Evolutionary conservation across 768 basidiomycete genomes (phyloP), one percentile per base, ranked within the genome.

Genomic region (Rhizopogon vulgaris): DNA sequence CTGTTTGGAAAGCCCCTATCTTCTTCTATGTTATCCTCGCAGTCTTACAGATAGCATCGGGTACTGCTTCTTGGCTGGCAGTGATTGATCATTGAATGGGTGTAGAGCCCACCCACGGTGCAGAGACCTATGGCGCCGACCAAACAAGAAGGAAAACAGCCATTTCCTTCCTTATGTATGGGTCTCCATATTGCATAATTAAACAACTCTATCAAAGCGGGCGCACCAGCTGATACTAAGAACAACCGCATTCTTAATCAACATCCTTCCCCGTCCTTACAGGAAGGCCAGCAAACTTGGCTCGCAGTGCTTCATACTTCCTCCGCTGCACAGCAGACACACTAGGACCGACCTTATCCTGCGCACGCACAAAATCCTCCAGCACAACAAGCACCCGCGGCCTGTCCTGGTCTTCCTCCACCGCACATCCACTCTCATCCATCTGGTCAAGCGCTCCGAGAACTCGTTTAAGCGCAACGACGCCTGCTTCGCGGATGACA

Each of bases 401-500:
- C 12, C 41, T 53, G 1, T 38, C 56, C 11, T 52, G 63, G 10
- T 56, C 62, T 11, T 64, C 71, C 2, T 51, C 57, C 3, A 17
- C 41, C 18, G 17, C 38, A 9, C 10, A 32, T 3, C 38, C 22
- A 17, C 15, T 57, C 60, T 56, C 56, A 2, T 82, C 82, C 70
- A 87, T 76, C 51, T 73, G 69, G 53, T 86, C 85, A 52, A 91
- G 73, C 22, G 79, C 76, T 4, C 89, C 90, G 18, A 90, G 67
- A 2, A 79, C 78, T 1, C 83, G 74, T 54, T 79, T 78, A 52
- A 97, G 70, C 0, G 94, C 91, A n/a, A 78, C 70, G 1, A 95
- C 92, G 3, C 90, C 93, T 0, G 94, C 91, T 67, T 96, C 94
- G 38, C 94, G 73, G 10, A 94, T 88, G 25, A 95, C 70, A 2